These are phyloP conservation scores for Pholiota conissans DNA, from an alignment of 768 basidiomycete genomes.

Conservation along the genomic window DNA sequence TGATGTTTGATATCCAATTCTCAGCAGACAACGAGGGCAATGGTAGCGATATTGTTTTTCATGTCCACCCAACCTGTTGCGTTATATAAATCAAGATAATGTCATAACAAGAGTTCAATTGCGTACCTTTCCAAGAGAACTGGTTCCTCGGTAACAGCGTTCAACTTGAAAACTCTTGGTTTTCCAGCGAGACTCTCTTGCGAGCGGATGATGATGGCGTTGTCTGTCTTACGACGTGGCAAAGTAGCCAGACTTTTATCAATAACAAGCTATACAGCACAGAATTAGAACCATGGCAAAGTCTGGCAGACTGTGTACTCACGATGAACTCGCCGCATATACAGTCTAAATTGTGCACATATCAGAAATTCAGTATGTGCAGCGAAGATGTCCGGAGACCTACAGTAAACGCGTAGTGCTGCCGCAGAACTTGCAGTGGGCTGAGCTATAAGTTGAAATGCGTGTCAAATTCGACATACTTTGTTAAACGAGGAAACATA, in stretches of 20 bases:
- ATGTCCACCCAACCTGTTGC: constrained; percentile 57
- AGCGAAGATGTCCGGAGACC: constrained; percentile 26
- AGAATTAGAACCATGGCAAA: background rate
- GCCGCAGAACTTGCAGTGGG: constrained; percentile 80
- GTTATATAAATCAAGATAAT: background rate
- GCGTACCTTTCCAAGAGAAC: constrained; percentile 78
- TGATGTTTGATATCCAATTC: constrained; percentile 75
- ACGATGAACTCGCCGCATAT: constrained; percentile 89
- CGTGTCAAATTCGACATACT: no score
- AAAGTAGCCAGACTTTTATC: constrained; percentile 71
- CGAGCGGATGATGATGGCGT: constrained; percentile 75
- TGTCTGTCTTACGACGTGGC: constrained; percentile 76
- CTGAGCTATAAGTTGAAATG: constrained; percentile 57
- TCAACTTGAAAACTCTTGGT: constrained; percentile 84
- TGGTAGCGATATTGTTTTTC: constrained; percentile 75
- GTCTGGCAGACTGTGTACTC: constrained; percentile 27
- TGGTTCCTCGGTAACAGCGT: constrained; percentile 67
- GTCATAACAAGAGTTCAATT: background rate
- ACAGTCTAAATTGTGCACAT: constrained; percentile 54
- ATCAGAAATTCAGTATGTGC: background rate
- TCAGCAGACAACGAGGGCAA: constrained; percentile 67
- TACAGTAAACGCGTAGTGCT: constrained; percentile 81
- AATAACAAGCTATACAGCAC: constrained; percentile 64
- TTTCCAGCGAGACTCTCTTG: constrained; percentile 59
- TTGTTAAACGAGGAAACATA: no score